A percentile compares a stretch with the other conserved stretches of the same genome.
Conservation (phyloP, 176 grass and related monocot species). For the Ensete ventricosum region DNA sequence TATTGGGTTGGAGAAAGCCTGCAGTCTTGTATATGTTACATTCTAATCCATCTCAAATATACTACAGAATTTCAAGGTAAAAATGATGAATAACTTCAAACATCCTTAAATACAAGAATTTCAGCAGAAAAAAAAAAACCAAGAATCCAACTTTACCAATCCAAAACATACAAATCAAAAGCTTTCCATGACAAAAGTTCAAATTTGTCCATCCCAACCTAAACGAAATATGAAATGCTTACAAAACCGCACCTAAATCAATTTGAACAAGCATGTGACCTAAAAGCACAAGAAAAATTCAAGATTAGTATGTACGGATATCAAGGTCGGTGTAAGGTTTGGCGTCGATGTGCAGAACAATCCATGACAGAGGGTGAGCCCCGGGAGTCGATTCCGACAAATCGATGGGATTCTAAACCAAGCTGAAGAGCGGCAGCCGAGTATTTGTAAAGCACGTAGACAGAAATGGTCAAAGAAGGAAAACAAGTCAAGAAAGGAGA, state of each 20-base stretch:
- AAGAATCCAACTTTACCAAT: no score
- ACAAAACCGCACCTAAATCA: neutral
- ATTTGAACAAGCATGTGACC: neutral
- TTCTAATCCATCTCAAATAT: neutral
- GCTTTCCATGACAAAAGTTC: no score
- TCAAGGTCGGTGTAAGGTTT: constrained; percentile 36
- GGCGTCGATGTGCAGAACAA: constrained; percentile 59
- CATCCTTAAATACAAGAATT: no score
- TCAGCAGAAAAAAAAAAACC: no score
- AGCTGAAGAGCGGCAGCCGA: neutral
- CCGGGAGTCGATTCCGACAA: neutral
- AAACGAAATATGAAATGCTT: neutral
- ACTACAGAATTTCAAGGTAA: neutral
- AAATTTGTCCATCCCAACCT: no score
- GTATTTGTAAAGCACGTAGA: neutral
- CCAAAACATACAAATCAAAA: no score
- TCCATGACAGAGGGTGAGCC: constrained; percentile 36
- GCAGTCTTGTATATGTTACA: neutral
- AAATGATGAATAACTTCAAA: no score
- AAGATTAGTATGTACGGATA: constrained; percentile 42
- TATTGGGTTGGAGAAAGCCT: neutral
- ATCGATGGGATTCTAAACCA: constrained; percentile 21
- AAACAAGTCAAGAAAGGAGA: neutral
- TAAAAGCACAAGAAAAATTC: constrained; percentile 1
- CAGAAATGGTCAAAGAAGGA: neutral